These are phyloP conservation scores for Auriscalpium vulgare DNA, from an alignment of 768 basidiomycete species.

Conservation along the genomic window DNA sequence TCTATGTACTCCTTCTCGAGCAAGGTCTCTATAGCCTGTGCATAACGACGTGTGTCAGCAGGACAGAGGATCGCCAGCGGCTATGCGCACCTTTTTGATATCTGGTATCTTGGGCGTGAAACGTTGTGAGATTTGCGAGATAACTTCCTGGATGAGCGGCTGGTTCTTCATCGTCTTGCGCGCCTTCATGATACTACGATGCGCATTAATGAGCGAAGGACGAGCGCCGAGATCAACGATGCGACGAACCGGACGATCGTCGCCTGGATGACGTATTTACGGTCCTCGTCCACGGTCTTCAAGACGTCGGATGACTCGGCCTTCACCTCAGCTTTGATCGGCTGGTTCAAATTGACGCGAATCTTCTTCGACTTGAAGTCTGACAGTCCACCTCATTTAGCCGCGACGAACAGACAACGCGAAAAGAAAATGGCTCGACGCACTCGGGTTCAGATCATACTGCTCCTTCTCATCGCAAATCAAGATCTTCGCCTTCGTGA, in stretches of 20 bases:
- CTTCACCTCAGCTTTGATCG: slow-evolving; percentile 93
- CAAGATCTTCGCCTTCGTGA: slow-evolving; percentile 81
- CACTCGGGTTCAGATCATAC: slow-evolving; percentile 86
- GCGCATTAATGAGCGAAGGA: slow-evolving; percentile 9
- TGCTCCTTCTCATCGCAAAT: slow-evolving; percentile 83
- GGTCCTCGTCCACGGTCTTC: slow-evolving; percentile 93
- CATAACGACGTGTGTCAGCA: slow-evolving; percentile 1
- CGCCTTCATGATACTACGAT: slow-evolving; percentile 82
- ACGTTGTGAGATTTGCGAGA: slow-evolving; percentile 78
- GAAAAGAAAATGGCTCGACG: slow-evolving; percentile 13
- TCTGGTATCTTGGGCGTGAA: slow-evolving; percentile 93
- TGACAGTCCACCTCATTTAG: slow-evolving; percentile 20
- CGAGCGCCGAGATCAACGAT: neutral
- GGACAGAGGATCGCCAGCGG: neutral
- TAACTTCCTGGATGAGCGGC: slow-evolving; percentile 81
- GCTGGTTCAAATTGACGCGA: slow-evolving; percentile 82
- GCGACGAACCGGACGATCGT: slow-evolving; percentile 69
- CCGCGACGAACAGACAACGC: neutral
- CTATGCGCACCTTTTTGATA: slow-evolving; percentile 81
- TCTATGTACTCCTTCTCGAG: slow-evolving; percentile 98
- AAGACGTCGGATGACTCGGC: slow-evolving; percentile 83
- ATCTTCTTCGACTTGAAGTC: slow-evolving; percentile 94
- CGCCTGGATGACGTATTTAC: slow-evolving; percentile 93
- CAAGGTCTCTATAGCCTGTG: slow-evolving; percentile 79
- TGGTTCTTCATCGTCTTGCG: slow-evolving; percentile 95